Evolutionary conservation across 345 rosid genomes (phyloP), one percentile per base, ranked within the genome.

Genomic region (Gossypium mustelinum): DNA sequence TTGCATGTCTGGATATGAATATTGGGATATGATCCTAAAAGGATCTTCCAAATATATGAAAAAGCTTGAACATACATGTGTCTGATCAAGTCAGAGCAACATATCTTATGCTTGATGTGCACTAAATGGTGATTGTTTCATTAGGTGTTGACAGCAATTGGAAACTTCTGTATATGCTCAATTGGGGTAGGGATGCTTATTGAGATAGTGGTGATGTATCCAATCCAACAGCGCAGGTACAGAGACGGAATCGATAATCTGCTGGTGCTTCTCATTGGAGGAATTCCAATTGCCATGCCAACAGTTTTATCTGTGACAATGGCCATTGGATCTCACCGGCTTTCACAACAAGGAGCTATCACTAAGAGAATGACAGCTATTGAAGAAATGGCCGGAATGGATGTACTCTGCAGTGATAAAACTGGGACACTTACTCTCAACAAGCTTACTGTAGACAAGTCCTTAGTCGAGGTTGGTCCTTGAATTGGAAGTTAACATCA

Each of bases 331-430:
- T 89, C 94, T 25, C 94, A 89, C 78, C 79, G 90, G 18, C 89
- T 89, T 58, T 87, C 94, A 0, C 78, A 89, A 72, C 94, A 89
- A 81, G 94, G 91, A 59, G 92, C 94, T 69, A 89, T 89, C 55
- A 89, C 94, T 41, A 89, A 89, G 85, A 84, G 94, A 76, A 89
- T 89, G 94, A 89, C 92, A 4, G 90, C 94, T n/a, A 89, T 89
- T 8, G 94, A 89, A 78, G 94, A 89, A 79, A 89, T 89, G 94
- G 92, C 94, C 12, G 94, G 94, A 63, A 89, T 89, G 90, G 92
- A 89, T 77, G 92, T 89, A 7, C 84, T 88, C 17, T 89, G 94
- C 73, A 88, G 94, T 73, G 94, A 87, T 74, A 89, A 88, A 79
- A 89, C 94, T 1, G 90, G 94, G 27, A 89, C 94, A 66, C 91